Percentiles rank a stretch among this genome's conserved stretches.
These are phyloP conservation scores for Eucalyptus erythrocorys DNA, from an alignment of 345 rosid species.

Conservation along the genomic window DNA sequence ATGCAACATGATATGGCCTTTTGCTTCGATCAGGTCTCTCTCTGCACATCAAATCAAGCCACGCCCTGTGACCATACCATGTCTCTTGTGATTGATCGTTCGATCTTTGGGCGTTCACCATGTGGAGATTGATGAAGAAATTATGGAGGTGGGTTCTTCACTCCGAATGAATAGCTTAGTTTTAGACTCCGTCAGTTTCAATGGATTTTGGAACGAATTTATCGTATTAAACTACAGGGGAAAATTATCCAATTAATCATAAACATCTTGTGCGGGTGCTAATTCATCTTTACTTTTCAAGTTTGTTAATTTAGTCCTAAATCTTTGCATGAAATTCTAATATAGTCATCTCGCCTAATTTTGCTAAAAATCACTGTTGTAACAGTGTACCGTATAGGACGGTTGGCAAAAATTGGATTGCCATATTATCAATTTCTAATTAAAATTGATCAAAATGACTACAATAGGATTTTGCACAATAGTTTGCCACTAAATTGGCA, in stretches of 20 bases:
- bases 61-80: neutral
- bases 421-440: neutral
- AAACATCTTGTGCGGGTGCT: neutral
- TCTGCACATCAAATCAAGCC: neutral
- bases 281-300: neutral
- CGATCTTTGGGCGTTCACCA: neutral
- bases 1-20: neutral
- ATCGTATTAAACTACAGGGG: neutral
- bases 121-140: neutral
- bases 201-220: neutral
- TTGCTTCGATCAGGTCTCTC: neutral
- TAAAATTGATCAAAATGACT: neutral
- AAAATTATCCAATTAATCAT: neutral
- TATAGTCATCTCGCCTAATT: neutral
- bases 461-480: neutral
- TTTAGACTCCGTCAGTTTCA: neutral
- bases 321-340: neutral
- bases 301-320: neutral
- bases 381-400: neutral
- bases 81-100: neutral
- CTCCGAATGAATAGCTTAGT: neutral
- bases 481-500: neutral
- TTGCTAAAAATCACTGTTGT: accelerated
- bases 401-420: neutral
- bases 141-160: neutral